Base-by-base conservation (phyloP, 805 yeast species). In the Wickerhamomyces rabaulensis region DNA sequence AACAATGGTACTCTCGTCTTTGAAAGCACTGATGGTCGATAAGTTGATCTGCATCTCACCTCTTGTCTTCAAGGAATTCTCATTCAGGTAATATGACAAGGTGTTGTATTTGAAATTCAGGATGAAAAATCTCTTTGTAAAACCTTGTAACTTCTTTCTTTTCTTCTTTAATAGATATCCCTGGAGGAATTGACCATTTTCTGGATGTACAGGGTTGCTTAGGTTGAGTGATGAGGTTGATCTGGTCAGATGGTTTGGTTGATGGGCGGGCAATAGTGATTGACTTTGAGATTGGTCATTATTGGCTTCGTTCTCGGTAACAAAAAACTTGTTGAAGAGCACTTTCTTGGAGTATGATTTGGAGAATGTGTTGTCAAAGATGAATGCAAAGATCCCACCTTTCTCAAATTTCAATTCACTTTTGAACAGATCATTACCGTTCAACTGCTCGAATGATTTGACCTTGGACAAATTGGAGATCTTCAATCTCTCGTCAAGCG, bases 41-140 rank as follows among this genome's bases (percentile, higher is more conserved):
- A 85, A 75, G 44, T 78, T 80, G 42, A 94, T 80, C 33, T 92
- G 95, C 88, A 94, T 89, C 58, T 88, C 90, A 47, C 99, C 99
- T 47, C 98, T 75, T 41, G 88, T 74, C 53, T 82, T 81, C 55
- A 82, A 78, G 38, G 88, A 80, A 41, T 81, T 79, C 40, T 79
- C 82, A 63, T 85, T 82, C 48, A 80, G 63, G 62, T 85, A 88
- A 64, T 94, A 94, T 39, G 89, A 87, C 40, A 94, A 72, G 2
- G 92, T 80, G 21, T 95, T 94, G 55, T 85, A 82, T 62, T 82
- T 82, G 68, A 82, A 79, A 63, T 91, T 95, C 49, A 94, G 76
- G 1, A 86, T 76, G 62, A 94, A 94, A 63, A 82, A 90, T 43
- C 99, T 71, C 59, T 86, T 85, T 37, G 86, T 84, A 58, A 84